These are phyloP conservation scores for Globisporangium radiosum DNA, from an alignment of 352 stramenopile genomes.

Conservation along the genomic window DNA sequence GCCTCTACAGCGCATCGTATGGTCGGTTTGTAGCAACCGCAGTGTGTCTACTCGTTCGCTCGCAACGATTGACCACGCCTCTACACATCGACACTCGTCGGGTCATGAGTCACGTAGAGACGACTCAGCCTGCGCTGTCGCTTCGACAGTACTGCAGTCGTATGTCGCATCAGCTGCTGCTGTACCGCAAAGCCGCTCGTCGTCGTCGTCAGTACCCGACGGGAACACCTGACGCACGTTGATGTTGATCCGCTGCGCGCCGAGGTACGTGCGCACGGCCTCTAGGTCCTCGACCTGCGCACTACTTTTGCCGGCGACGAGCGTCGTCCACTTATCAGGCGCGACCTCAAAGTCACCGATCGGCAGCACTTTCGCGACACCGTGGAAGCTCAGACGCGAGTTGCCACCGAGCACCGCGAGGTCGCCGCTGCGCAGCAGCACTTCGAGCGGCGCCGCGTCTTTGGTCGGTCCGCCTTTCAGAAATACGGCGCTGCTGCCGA, in stretches of 20 bases:
- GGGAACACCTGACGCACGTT: constrained; percentile 77
- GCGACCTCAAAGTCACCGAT: constrained; percentile 26
- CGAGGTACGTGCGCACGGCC: constrained; percentile 45
- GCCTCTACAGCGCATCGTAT: no score
- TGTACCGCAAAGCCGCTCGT: not conserved
- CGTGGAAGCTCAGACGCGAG: constrained; percentile 69
- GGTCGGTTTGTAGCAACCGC: no score
- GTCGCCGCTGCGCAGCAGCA: constrained; percentile 67
- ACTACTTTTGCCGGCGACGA: constrained; percentile 9
- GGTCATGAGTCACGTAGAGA: no score
- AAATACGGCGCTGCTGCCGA: constrained; percentile 67
- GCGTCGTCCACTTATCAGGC: constrained; percentile 16
- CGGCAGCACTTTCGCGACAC: constrained; percentile 54
- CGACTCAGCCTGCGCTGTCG: no score
- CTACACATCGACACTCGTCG: no score
- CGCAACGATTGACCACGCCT: no score
- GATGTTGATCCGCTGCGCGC: constrained; percentile 68
- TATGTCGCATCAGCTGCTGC: not conserved
- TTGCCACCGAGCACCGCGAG: constrained; percentile 50
- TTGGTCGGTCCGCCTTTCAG: constrained; percentile 67
- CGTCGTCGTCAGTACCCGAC: constrained; percentile 1
- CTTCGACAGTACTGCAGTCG: not conserved
- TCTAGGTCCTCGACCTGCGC: constrained; percentile 24
- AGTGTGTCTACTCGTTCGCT: no score
- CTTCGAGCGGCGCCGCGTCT: constrained; percentile 44